These are phyloP conservation scores for Podospora australis DNA, from an alignment of 495 filamentous ascomycete genomes.

Conservation along the genomic window DNA sequence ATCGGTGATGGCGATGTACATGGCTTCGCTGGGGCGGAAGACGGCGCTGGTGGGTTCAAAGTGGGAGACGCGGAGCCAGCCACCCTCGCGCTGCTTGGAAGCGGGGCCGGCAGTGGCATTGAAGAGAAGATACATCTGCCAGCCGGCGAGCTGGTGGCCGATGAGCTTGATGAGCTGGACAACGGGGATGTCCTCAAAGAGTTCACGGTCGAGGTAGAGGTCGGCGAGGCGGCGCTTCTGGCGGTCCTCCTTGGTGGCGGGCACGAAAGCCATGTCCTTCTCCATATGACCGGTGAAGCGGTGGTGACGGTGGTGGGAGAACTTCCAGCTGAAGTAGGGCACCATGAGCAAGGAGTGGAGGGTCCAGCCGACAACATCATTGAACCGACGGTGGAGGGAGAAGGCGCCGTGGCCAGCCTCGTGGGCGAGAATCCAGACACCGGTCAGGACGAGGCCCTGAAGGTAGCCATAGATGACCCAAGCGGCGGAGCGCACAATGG, in stretches of 20 bases:
- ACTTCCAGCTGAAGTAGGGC: slow-evolving; percentile 91
- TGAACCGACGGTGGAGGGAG: slow-evolving; percentile 68
- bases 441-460: slow-evolving; percentile 74
- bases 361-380: slow-evolving; percentile 78
- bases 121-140: slow-evolving; percentile 74
- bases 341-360: slow-evolving; percentile 76
- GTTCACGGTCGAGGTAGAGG: slow-evolving; percentile 58
- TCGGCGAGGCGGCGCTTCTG: slow-evolving; percentile 55
- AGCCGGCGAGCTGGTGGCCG: slow-evolving; percentile 81
- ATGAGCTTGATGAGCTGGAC: slow-evolving; percentile 65
- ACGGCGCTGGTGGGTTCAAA: slow-evolving; percentile 83
- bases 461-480: slow-evolving; percentile 66
- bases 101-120: slow-evolving; percentile 90
- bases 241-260: slow-evolving; percentile 69
- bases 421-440: slow-evolving; percentile 79
- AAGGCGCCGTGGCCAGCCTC: slow-evolving; percentile 87
- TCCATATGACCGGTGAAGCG: slow-evolving; percentile 93
- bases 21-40: slow-evolving; percentile 83
- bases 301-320: slow-evolving; percentile 89
- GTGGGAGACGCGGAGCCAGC: slow-evolving; percentile 80
- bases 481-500: slow-evolving; percentile 44
- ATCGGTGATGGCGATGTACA: slow-evolving; percentile 78
- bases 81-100: slow-evolving; percentile 72
- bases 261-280: slow-evolving; percentile 96
- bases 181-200: slow-evolving; percentile 90